phyloP scores from a whole-genome alignment of 768 basidiomycete genomes.

The Lentinula aciculospora region DNA sequence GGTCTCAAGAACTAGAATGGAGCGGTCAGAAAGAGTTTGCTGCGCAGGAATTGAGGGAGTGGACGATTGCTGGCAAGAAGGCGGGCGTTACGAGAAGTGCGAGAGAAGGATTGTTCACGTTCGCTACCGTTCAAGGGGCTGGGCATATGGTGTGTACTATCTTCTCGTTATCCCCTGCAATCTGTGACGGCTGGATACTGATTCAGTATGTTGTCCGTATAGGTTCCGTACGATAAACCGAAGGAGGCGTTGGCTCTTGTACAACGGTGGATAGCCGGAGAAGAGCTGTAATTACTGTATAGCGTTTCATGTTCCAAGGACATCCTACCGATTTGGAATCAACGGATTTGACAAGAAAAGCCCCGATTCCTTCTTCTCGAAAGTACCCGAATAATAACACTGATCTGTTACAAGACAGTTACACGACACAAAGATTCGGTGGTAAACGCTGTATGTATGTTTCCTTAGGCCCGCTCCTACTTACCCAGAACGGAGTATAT shows the following conservation, averaged over 20 bases:
- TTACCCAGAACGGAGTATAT: too few relatives aligned
- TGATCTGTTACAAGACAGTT: too few relatives aligned
- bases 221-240: slow-evolving; percentile 54
- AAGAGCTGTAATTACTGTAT: slow-evolving; percentile 4
- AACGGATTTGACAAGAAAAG: too few relatives aligned
- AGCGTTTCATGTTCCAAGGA: not conserved
- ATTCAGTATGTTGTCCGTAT: not conserved
- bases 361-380: too few relatives aligned
- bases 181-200: not conserved
- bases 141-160: slow-evolving; percentile 56
- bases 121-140: slow-evolving; percentile 51
- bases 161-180: not conserved
- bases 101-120: slow-evolving; percentile 41
- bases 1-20: slow-evolving; percentile 59
- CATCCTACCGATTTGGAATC: not conserved
- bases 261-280: slow-evolving; percentile 32
- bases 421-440: too few relatives aligned
- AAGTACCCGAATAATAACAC: too few relatives aligned
- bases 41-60: slow-evolving; percentile 37
- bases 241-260: slow-evolving; percentile 35
- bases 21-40: slow-evolving; percentile 44
- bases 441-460: too few relatives aligned
- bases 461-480: too few relatives aligned
- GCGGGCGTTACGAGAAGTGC: slow-evolving; percentile 54
- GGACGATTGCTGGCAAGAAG: slow-evolving; percentile 46